Evolutionary conservation across 192 early-diverging fungal genomes (phyloP).

Genomic region (Coemansia sp.): DNA sequence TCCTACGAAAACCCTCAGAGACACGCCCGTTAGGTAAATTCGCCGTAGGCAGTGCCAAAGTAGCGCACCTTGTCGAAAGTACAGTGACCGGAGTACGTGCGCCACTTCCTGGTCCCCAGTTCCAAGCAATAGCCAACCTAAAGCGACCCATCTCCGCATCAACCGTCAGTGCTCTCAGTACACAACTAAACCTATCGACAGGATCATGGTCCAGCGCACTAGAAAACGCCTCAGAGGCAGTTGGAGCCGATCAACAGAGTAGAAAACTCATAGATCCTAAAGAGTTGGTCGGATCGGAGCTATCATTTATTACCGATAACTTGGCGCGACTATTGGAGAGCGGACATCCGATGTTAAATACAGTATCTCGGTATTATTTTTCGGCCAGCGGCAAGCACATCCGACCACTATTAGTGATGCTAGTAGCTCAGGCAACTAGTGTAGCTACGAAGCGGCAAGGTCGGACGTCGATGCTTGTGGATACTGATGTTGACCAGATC

Average conservation of each 20-base stretch:
- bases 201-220: slow-evolving; percentile 28
- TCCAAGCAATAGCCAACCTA: slow-evolving; percentile 21
- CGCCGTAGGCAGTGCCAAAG: slow-evolving; percentile 45
- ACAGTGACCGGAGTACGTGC: slow-evolving; percentile 40
- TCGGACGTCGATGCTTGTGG: slow-evolving; percentile 34
- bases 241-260: slow-evolving; percentile 14
- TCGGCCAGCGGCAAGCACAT: slow-evolving; percentile 86
- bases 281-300: slow-evolving; percentile 81
- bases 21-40: slow-evolving; percentile 43
- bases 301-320: slow-evolving; percentile 83
- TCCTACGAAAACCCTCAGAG: slow-evolving; percentile 31
- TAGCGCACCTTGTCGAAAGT: slow-evolving; percentile 41
- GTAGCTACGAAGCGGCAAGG: slow-evolving; percentile 61
- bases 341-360: slow-evolving; percentile 88
- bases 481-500: slow-evolving; percentile 28
- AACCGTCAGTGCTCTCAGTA: slow-evolving; percentile 13
- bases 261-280: slow-evolving; percentile 27
- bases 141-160: slow-evolving; percentile 36
- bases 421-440: slow-evolving; percentile 86
- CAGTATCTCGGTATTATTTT: slow-evolving; percentile 91
- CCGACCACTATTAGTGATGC: slow-evolving; percentile 87
- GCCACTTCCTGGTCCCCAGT: slow-evolving; percentile 34
- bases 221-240: slow-evolving; percentile 35
- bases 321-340: slow-evolving; percentile 81
- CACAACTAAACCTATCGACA: background rate